Evolutionary conservation across 768 basidiomycete genomes (phyloP).

Genomic region (Paxillus involutus): DNA sequence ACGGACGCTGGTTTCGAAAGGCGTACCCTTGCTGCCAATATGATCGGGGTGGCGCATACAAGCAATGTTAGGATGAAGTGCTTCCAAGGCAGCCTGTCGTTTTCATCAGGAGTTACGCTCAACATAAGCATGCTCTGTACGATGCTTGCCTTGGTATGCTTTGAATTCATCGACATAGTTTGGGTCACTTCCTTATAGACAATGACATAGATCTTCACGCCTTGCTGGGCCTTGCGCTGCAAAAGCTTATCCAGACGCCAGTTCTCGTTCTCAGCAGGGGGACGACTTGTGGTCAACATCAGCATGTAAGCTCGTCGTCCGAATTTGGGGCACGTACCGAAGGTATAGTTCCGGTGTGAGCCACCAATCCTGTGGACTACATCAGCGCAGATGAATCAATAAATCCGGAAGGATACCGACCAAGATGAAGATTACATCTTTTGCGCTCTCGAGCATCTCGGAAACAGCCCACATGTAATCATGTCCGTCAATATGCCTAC

Average conservation of each 20-base stretch:
- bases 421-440: conserved; percentile 85
- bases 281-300: conserved; percentile 45
- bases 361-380: conserved; percentile 74
- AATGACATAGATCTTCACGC: conserved; percentile 87
- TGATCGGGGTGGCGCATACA: conserved; percentile 92
- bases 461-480: conserved; percentile 97
- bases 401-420: conserved; percentile 37
- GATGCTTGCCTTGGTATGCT: conserved; percentile 71
- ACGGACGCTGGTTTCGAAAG: not conserved
- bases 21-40: conserved; percentile 69
- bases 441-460: conserved; percentile 81
- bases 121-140: not conserved
- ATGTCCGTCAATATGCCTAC: conserved; percentile 88
- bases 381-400: conserved; percentile 1
- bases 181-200: conserved; percentile 97
- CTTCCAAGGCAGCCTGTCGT: conserved; percentile 68
- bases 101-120: not conserved
- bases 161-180: conserved; percentile 87
- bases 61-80: conserved; percentile 82
- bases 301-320: not conserved
- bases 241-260: conserved; percentile 88
- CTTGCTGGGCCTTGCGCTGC: conserved; percentile 85
- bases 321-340: conserved; percentile 36
- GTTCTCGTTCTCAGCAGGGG: conserved; percentile 80
- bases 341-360: conserved; percentile 93